Evolutionary conservation across 768 basidiomycete genomes (phyloP).

Genomic region (Udeniomyces megalosporus): DNA sequence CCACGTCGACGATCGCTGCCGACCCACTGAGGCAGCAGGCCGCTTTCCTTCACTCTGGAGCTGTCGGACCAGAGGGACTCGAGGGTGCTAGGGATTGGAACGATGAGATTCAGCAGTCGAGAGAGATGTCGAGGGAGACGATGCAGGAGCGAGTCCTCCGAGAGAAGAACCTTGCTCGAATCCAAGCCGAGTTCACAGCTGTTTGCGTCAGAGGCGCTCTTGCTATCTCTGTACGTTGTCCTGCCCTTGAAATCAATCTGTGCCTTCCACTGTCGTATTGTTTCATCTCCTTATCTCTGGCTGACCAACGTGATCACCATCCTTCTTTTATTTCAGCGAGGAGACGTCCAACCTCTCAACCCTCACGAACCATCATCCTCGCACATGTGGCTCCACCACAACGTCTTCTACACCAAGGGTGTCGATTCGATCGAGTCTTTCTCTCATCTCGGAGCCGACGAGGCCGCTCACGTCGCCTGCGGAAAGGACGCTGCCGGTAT

Average conservation of each 20-base stretch:
- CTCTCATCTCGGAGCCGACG: slow-evolving; percentile 33
- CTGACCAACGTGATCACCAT: neutral
- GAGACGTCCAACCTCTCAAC: slow-evolving; percentile 33
- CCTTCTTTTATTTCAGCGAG: slow-evolving; percentile 20
- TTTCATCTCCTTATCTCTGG: neutral
- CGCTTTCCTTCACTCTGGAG: slow-evolving; percentile 33
- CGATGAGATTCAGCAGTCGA: slow-evolving; percentile 33
- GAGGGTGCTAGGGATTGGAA: slow-evolving; percentile 35
- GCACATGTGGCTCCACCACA: slow-evolving; percentile 33
- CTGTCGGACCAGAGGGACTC: slow-evolving; percentile 29
- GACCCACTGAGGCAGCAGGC: slow-evolving; percentile 33
- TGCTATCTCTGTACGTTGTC: slow-evolving; percentile 23
- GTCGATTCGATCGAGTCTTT: slow-evolving; percentile 32
- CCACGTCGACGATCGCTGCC: slow-evolving; percentile 19
- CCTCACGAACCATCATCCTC: slow-evolving; percentile 31
- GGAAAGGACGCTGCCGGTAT: slow-evolving; percentile 34
- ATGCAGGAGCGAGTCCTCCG: slow-evolving; percentile 31
- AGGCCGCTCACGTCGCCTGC: slow-evolving; percentile 31
- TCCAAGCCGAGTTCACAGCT: slow-evolving; percentile 31
- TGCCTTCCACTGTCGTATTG: neutral
- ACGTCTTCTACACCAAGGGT: slow-evolving; percentile 36
- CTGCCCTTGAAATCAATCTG: neutral
- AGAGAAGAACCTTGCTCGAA: slow-evolving; percentile 31
- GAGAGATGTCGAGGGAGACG: slow-evolving; percentile 28
- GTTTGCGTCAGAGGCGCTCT: slow-evolving; percentile 31